Evolutionary conservation across 1,284 basidiomycete genomes (phyloP), one percentile per base, ranked within the genome.

Genomic region (Ceratobasidium sp.): DNA sequence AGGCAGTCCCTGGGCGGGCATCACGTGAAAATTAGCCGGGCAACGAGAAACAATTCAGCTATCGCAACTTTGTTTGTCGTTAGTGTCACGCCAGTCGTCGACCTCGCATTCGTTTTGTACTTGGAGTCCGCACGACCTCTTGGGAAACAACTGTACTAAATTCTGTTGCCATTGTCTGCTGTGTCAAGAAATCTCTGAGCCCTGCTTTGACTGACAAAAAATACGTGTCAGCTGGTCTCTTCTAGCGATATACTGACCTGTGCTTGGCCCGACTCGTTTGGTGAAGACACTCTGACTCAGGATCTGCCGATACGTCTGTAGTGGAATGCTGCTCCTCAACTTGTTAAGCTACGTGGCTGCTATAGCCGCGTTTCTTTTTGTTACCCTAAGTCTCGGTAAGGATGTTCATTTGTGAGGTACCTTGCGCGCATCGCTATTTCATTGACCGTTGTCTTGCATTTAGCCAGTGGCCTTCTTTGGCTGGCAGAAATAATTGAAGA

Each of bases 401-500:
- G n/a, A 72, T 31, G 15, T 74, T 56, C 42, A 6, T 34, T 43
- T 67, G 12, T 2, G n/a, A 54, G 2, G 31, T 45, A 22, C 3
- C 6, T 17, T 35, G 54, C 4, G 15, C 42, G 13, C 22, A 27
- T 45, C 20, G 12, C 60, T 70, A 70, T 12, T 32, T 34, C 4
- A 32, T 54, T 58, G 75, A 69, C 71, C 70, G 72, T 31, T 70
- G 54, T 71, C 58, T 42, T 32, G 12, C 22, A n/a, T 70, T 43
- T 76, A 96, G 95, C 95, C 58, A 96, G 92, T 77, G 95, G 94
- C 8, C 82, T 98, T 56, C 81, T 98, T 70, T 96, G 94, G 84
- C 82, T 97, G 32, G 95, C 95, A 1, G 95, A 98, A 78, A 79
- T 97, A 54, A 96, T 97, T 73, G 95, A 98, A 78, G 95, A 98